Conservation (phyloP, 2,329 filamentous ascomycete species). For the Epichloe bromicola region DNA sequence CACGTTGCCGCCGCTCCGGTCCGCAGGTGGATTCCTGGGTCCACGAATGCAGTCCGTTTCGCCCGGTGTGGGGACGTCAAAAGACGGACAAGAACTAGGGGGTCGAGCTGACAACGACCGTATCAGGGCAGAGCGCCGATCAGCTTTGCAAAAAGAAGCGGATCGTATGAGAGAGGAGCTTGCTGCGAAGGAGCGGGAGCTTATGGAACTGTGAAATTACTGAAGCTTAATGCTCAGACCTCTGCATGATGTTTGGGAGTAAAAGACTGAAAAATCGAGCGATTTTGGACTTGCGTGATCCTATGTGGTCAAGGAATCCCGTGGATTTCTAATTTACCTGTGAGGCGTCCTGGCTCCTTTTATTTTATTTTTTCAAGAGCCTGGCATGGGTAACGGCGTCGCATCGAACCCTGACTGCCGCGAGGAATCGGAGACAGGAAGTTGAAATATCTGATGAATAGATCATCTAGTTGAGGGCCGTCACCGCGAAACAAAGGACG, state of each 20-base stretch:
- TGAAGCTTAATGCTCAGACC: not conserved
- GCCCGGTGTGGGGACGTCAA: constrained; percentile 6
- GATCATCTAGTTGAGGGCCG: too few species aligned
- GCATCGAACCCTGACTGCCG: too few species aligned
- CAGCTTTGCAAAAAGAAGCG: constrained; percentile 56
- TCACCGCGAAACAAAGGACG: too few species aligned
- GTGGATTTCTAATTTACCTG: too few species aligned
- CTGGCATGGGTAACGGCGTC: too few species aligned
- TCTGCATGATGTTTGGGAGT: not conserved
- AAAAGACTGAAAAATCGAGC: not conserved
- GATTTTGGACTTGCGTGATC: not conserved
- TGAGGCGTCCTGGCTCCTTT: too few species aligned
- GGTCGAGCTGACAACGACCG: constrained; percentile 32
- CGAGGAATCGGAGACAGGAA: too few species aligned
- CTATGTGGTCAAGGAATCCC: too few species aligned
- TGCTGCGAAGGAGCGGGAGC: constrained; percentile 59
- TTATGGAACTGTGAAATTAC: constrained; percentile 27
- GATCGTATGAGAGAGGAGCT: constrained; percentile 64
- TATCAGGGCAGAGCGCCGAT: constrained; percentile 47
- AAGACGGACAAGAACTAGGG: constrained; percentile 11
- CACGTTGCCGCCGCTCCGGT: constrained; percentile 28
- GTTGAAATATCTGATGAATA: too few species aligned
- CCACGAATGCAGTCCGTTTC: constrained; percentile 14
- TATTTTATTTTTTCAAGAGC: too few species aligned
- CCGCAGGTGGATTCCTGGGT: constrained; percentile 18